Conservation (phyloP, 208 protist species). For the Leishmania braziliensis region DNA sequence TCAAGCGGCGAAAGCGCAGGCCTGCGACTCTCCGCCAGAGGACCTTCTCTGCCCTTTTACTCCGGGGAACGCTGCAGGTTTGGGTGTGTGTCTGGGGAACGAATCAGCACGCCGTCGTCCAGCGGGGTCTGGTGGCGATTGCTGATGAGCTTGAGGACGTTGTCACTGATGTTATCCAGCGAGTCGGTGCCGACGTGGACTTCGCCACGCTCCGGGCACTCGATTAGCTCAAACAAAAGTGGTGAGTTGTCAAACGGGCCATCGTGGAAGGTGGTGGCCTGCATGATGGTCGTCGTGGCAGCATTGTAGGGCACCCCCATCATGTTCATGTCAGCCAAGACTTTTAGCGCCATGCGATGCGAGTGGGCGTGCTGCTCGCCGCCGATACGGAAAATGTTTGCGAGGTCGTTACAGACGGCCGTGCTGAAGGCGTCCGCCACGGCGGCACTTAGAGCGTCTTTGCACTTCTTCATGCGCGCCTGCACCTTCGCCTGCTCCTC, state of each 20-base stretch:
- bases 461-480: conserved; percentile 72
- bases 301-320: conserved; percentile 77
- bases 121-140: conserved; percentile 85
- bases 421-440: conserved; percentile 73
- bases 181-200: conserved; percentile 55
- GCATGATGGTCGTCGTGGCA: conserved; percentile 69
- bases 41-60: conserved; percentile 29
- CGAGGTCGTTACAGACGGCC: conserved; percentile 84
- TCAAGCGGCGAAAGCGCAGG: background rate
- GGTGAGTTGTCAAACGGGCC: conserved; percentile 85
- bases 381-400: conserved; percentile 86
- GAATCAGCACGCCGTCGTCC: conserved; percentile 72
- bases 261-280: conserved; percentile 76
- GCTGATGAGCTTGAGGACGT: conserved; percentile 77
- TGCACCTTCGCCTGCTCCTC: conserved; percentile 61
- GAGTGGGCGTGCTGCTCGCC: conserved; percentile 75
- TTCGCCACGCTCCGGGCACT: conserved; percentile 91
- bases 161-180: conserved; percentile 66
- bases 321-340: conserved; percentile 91
- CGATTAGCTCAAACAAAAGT: conserved; percentile 85
- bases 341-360: conserved; percentile 69
- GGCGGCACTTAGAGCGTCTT: conserved; percentile 51
- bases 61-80: conserved; percentile 86
- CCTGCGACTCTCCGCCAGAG: background rate
- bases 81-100: conserved; percentile 72